phyloP scores from a whole-genome alignment of 129 eudicot genomes.

The Erigeron canadensis region DNA sequence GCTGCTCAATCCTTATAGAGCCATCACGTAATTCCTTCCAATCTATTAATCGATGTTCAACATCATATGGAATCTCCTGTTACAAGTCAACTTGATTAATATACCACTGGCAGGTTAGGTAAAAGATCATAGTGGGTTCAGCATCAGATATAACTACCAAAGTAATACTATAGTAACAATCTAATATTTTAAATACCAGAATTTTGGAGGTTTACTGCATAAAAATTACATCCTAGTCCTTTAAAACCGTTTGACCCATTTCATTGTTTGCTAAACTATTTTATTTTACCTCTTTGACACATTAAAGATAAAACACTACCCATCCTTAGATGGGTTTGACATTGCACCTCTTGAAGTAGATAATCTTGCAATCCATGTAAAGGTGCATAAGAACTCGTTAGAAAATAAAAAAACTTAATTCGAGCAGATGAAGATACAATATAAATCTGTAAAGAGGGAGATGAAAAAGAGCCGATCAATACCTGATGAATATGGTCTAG shows the following conservation, averaged over 20 bases:
- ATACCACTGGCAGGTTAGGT: not conserved
- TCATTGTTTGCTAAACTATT: not conserved
- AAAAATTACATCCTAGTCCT: not conserved
- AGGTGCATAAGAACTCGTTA: not conserved
- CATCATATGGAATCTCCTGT: conserved; percentile 88
- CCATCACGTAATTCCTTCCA: conserved; percentile 92
- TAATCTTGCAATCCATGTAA: not conserved
- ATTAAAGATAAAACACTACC: not conserved
- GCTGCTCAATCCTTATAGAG: conserved; percentile 90
- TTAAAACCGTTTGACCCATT: not conserved
- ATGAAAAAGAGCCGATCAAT: conserved; percentile 24
- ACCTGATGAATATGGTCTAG: conserved; percentile 94
- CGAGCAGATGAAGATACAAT: conserved; percentile 1
- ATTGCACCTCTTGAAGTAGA: not conserved
- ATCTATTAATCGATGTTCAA: conserved; percentile 80
- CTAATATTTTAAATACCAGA: not conserved
- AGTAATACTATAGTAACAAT: not conserved
- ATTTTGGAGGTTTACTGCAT: conserved; percentile 10
- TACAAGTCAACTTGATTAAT: conserved; percentile 8
- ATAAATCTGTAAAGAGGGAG: not conserved
- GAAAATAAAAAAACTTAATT: not conserved
- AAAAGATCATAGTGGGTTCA: not conserved
- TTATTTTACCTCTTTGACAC: not conserved
- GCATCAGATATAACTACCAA: conserved; percentile 1
- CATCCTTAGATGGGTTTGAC: not conserved